Percentiles rank a stretch among this genome's conserved stretches.
Conservation (phyloP, 164 flowering plant species). For the Berberis vulgaris region DNA sequence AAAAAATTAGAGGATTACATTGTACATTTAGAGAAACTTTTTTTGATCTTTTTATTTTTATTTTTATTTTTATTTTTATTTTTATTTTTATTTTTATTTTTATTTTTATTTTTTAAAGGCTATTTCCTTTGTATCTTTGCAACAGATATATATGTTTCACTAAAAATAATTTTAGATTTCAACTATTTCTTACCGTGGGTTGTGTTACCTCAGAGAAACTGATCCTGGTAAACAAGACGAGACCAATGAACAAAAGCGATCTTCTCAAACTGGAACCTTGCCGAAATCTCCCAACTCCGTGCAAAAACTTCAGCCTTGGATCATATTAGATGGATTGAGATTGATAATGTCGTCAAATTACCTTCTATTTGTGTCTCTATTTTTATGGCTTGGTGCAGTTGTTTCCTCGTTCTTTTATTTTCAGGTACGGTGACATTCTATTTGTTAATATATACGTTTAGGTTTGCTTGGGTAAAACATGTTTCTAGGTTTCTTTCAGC, state of each 20-base stretch:
- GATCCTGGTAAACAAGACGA: slow-evolving; percentile 28
- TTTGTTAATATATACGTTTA: neutral
- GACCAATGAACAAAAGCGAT: slow-evolving; percentile 15
- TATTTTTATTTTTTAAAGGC: too few relatives aligned
- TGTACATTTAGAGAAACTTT: too few relatives aligned
- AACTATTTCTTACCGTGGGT: neutral
- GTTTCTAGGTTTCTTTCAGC: neutral
- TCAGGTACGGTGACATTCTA: slow-evolving; percentile 43
- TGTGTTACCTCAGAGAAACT: slow-evolving; percentile 29
- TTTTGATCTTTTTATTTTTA: too few relatives aligned
- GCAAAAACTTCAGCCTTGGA: slow-evolving; percentile 52
- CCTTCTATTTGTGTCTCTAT: slow-evolving; percentile 62
- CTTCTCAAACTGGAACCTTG: slow-evolving; percentile 29
- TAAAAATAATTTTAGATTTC: neutral
- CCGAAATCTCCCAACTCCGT: slow-evolving; percentile 32
- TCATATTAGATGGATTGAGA: slow-evolving; percentile 69
- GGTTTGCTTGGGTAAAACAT: neutral
- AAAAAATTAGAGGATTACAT: too few relatives aligned
- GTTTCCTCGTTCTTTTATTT: slow-evolving; percentile 96
- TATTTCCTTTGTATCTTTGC: too few relatives aligned
- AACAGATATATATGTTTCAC: too few relatives aligned
- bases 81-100: too few relatives aligned
- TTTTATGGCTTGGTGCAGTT: slow-evolving; percentile 92
- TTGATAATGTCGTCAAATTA: slow-evolving; percentile 75
- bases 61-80: too few relatives aligned